Base-by-base conservation (phyloP, 2,329 filamentous ascomycete species). In the Cordyceps sp. region DNA sequence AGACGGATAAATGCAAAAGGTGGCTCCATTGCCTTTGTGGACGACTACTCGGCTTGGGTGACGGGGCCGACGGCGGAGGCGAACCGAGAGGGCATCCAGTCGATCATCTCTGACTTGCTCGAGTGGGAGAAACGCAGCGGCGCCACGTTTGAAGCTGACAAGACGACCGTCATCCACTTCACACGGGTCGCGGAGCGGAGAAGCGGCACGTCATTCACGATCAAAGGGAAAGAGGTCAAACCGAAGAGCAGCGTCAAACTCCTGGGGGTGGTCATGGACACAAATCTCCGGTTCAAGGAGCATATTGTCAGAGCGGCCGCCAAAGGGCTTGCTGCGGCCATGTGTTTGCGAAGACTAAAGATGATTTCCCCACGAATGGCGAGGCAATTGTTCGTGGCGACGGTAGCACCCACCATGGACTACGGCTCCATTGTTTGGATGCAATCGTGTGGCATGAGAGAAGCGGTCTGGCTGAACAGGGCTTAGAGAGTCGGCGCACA, bases 51-150 rank as follows among this genome's bases (percentile, higher is more conserved):
- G 6, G 39, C 39, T n/a, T 40, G 29, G 33, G 33, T 39, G 5
- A 36, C 30, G 10, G 35, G 36, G 2, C 31, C 33, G 14, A 30
- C n/a, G 10, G 19, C 33, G 9, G 29, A 37, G 16, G 28, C 16
- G 6, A 44, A 47, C 32, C 33, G 31, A 6, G 30, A 36, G 24
- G 35, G 38, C 1, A 46, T 45, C 10, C 16, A 45, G 29, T 33
- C 37, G 1, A 45, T 46, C 15, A 42, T 47, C 15, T 26, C 43
- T 17, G n/a, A 33, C 12, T 39, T 39, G 7, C 23, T 42, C n/a
- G 34, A 40, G 3, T 47, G 33, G 40, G 42, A 45, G 31, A 37
- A 27, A 20, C 30, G 38, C 22, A 48, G 46, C 27, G 38, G 45
- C 12, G 38, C 43, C 17, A 44, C 38, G 8, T 45, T 49, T 23